Conservation (phyloP, 2,329 filamentous ascomycete genomes). For the Xenosphaeropsis pyriputrescens region DNA sequence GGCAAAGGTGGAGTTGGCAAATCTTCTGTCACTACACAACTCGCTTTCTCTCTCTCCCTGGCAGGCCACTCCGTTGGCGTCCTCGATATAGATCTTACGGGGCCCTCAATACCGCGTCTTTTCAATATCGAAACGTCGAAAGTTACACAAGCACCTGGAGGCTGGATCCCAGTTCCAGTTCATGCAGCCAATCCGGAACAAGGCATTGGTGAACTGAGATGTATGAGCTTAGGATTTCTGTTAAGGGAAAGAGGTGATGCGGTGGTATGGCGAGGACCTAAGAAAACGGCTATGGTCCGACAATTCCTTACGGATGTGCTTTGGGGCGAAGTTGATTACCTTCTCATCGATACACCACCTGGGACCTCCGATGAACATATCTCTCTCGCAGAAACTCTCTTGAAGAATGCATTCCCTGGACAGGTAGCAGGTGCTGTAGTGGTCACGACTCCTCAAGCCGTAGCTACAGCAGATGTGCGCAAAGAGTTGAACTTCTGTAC, state of each 20-base stretch:
- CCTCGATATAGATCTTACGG: constrained; percentile 90
- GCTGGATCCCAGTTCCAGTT: constrained; percentile 82
- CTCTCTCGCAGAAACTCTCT: constrained; percentile 74
- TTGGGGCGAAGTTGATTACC: constrained; percentile 78
- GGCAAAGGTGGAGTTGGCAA: constrained; percentile 98
- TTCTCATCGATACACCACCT: constrained; percentile 90
- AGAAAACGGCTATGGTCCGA: constrained; percentile 97
- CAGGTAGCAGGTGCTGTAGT: constrained; percentile 80
- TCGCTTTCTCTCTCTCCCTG: constrained; percentile 77
- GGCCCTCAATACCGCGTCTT: constrained; percentile 90
- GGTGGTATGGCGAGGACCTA: constrained; percentile 93
- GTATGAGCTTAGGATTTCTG: constrained; percentile 90
- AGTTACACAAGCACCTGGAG: constrained; percentile 79
- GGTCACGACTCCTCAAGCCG: constrained; percentile 90
- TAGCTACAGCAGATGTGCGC: constrained; percentile 78
- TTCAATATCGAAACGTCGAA: constrained; percentile 81
- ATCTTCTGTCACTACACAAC: constrained; percentile 92
- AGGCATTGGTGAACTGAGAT: constrained; percentile 51
- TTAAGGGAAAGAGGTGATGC: constrained; percentile 73
- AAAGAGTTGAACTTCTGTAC: constrained; percentile 81
- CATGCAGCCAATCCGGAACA: constrained; percentile 41
- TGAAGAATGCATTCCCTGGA: constrained; percentile 44
- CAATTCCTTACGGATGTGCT: constrained; percentile 88
- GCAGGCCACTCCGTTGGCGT: constrained; percentile 84
- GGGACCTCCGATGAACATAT: constrained; percentile 97